phyloP scores from a whole-genome alignment of 2,329 filamentous ascomycete species.

The Sporothrix pseudoabietina region DNA sequence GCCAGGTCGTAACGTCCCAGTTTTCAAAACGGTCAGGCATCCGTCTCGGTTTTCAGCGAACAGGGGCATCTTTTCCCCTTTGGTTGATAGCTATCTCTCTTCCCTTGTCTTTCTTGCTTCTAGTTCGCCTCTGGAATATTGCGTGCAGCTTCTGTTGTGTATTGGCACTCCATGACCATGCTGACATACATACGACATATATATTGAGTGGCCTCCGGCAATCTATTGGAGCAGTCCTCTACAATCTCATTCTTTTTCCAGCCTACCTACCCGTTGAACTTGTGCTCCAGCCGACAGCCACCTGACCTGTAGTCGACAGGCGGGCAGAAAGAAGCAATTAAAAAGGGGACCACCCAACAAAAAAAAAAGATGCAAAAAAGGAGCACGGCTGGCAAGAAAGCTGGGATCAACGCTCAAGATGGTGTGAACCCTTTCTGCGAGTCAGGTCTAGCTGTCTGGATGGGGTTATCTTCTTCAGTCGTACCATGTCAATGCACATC shows the following conservation, averaged over 20 bases:
- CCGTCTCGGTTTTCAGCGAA: background rate
- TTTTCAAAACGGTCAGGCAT: background rate
- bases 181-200: background rate
- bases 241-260: background rate
- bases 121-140: constrained; percentile 10
- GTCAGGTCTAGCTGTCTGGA: background rate
- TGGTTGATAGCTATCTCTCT: background rate
- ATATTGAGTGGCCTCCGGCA: constrained; percentile 2
- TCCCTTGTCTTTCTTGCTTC: background rate
- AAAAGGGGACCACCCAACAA: background rate
- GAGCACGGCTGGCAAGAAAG: background rate
- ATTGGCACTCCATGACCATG: background rate
- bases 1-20: background rate
- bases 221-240: background rate
- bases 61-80: constrained; percentile 7
- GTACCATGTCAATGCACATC: background rate
- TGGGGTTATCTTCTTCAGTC: too few relatives aligned
- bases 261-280: background rate
- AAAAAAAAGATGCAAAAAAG: background rate
- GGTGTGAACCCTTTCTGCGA: constrained; percentile 10
- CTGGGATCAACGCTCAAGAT: background rate
- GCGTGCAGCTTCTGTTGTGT: background rate
- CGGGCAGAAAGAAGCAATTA: background rate
- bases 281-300: constrained; percentile 2
- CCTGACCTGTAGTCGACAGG: background rate